Evolutionary conservation across 2,329 filamentous ascomycete genomes (phyloP).

Genomic region (Macrophomina phaseolina): DNA sequence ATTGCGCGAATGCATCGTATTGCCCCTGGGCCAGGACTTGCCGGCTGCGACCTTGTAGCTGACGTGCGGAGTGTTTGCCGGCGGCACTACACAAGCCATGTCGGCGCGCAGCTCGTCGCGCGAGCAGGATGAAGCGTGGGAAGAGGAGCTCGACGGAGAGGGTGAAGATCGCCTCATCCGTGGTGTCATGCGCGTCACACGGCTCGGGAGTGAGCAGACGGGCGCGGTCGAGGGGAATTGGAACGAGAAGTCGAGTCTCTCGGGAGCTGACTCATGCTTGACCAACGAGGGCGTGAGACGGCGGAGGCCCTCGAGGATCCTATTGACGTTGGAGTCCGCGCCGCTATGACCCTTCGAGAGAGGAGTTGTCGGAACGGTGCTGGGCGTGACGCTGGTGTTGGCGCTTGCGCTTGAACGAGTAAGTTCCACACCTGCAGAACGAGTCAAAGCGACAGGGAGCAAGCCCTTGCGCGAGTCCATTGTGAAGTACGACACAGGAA

Average conservation of each 20-base stretch:
- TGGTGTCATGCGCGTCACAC: not conserved
- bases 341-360: not conserved
- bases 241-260: not conserved
- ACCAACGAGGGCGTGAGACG: not conserved
- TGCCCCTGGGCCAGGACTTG: not conserved
- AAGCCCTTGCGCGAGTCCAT: conserved; percentile 15
- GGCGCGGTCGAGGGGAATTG: not conserved
- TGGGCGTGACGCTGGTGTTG: not conserved
- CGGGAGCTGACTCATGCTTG: not conserved
- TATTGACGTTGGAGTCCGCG: not conserved
- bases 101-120: conserved; percentile 8
- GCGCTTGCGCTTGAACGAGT: not conserved
- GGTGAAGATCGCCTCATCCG: not conserved
- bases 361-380: not conserved
- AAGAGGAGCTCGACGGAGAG: not conserved
- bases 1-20: conserved; percentile 4
- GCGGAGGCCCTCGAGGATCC: not conserved
- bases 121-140: not conserved
- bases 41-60: not conserved
- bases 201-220: not conserved
- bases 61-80: not conserved
- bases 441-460: not conserved
- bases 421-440: not conserved
- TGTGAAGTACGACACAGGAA: not conserved
- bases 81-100: not conserved